phyloP scores from a whole-genome alignment of 768 basidiomycete genomes.

The Lactifluus subvellereus region DNA sequence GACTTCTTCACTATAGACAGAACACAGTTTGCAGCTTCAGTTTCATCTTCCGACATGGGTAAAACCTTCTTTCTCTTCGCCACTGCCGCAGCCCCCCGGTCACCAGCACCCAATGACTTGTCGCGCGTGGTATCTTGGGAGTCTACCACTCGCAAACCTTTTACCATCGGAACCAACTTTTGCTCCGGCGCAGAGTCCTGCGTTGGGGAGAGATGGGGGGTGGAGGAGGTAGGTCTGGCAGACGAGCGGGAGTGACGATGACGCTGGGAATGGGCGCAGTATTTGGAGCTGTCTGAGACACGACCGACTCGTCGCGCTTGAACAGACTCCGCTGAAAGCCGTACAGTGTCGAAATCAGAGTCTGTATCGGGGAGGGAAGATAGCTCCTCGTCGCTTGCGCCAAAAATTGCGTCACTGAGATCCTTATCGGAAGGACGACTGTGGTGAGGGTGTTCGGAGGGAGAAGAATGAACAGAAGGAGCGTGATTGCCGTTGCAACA shows the following conservation, averaged over 20 bases:
- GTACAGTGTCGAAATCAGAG: constrained; percentile 10
- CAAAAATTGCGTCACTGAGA: constrained; percentile 23
- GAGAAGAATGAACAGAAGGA: constrained; percentile 19
- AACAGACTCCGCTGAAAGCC: constrained; percentile 14
- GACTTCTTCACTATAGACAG: not conserved
- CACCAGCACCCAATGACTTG: not conserved
- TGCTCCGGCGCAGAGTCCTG: constrained; percentile 21
- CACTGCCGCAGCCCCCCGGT: not conserved
- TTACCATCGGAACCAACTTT: constrained; percentile 24
- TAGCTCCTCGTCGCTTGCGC: constrained; percentile 26
- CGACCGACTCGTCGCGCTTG: constrained; percentile 2
- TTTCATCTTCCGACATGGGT: constrained; percentile 13
- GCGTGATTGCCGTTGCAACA: constrained; percentile 9
- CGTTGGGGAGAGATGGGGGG: not conserved
- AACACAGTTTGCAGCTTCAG: not conserved
- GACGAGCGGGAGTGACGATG: constrained; percentile 10
- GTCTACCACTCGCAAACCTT: constrained; percentile 17
- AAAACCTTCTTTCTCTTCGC: constrained; percentile 8
- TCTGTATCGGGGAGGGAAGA: constrained; percentile 35
- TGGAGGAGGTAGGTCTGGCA: not conserved
- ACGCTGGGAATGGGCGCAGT: constrained; percentile 2
- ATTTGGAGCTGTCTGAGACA: not conserved
- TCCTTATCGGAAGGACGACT: constrained; percentile 17
- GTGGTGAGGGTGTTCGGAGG: constrained; percentile 17
- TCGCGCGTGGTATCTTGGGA: constrained; percentile 13